These are phyloP conservation scores for Haplosporangium gracile DNA, from an alignment of 192 early-diverging fungal species.

Conservation along the genomic window DNA sequence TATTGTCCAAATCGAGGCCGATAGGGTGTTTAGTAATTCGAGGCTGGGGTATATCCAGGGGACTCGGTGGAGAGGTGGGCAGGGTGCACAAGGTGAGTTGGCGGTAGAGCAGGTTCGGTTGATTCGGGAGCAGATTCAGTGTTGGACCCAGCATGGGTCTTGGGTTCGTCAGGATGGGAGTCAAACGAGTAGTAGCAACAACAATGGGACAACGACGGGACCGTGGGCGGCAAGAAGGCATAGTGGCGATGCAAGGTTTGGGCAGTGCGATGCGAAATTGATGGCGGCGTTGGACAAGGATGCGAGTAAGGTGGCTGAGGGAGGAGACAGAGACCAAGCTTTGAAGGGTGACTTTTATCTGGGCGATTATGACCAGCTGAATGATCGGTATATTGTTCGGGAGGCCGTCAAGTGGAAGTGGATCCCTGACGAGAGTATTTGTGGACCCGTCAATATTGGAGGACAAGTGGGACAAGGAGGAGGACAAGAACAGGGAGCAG, in stretches of 20 bases:
- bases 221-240: conserved; percentile 16
- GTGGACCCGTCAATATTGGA: conserved; percentile 39
- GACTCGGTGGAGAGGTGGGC: background rate
- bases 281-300: conserved; percentile 10
- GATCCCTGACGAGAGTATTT: conserved; percentile 41
- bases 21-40: conserved; percentile 12
- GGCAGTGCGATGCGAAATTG: conserved; percentile 28
- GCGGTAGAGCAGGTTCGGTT: background rate
- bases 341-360: conserved; percentile 6
- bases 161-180: conserved; percentile 34
- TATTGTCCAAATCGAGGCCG: conserved; percentile 13
- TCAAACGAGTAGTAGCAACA: background rate
- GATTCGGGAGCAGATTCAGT: conserved; percentile 46
- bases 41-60: conserved; percentile 15
- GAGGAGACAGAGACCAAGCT: background rate
- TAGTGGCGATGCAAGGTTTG: conserved; percentile 9
- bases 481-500: background rate
- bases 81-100: background rate
- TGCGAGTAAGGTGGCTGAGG: background rate
- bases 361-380: conserved; percentile 15
- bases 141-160: conserved; percentile 37
- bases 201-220: background rate
- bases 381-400: conserved; percentile 28
- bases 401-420: conserved; percentile 47
- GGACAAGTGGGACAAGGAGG: no score